phyloP scores from a whole-genome alignment of 2,329 filamentous ascomycete species.

The Sclerotinia subarctica region DNA sequence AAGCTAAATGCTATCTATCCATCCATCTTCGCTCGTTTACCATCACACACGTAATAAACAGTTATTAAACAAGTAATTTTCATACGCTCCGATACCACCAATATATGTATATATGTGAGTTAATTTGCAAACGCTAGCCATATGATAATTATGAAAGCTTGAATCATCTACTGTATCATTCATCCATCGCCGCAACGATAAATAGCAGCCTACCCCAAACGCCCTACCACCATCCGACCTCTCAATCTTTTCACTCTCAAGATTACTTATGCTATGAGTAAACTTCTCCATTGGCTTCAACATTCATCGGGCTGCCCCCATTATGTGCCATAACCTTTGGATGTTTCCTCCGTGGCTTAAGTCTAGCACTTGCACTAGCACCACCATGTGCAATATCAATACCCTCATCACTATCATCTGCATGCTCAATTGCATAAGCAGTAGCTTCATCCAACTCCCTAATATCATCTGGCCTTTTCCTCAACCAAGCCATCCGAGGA shows the following conservation, averaged over 20 bases:
- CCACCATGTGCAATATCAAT: slow-evolving; percentile 36
- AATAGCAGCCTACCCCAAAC: slow-evolving; percentile 8
- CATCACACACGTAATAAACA: slow-evolving; percentile 7
- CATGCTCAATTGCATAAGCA: slow-evolving; percentile 51
- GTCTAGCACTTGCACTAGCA: slow-evolving; percentile 11
- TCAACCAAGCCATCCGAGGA: slow-evolving; percentile 94
- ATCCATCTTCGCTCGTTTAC: background rate
- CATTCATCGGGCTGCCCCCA: slow-evolving; percentile 38
- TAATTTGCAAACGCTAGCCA: slow-evolving; percentile 7
- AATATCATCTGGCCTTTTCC: slow-evolving; percentile 76
- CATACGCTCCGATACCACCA: background rate
- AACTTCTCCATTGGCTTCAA: slow-evolving; percentile 34
- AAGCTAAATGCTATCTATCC: too few relatives aligned
- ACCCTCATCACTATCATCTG: slow-evolving; percentile 55
- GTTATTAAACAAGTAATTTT: background rate
- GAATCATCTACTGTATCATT: slow-evolving; percentile 14
- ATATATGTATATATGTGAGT: slow-evolving; percentile 13
- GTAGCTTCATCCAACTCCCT: slow-evolving; percentile 80
- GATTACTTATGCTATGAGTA: slow-evolving; percentile 23
- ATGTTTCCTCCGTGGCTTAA: slow-evolving; percentile 12
- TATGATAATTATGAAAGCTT: slow-evolving; percentile 13
- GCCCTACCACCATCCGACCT: background rate
- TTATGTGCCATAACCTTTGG: slow-evolving; percentile 18
- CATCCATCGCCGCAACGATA: slow-evolving; percentile 15
- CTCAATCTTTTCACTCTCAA: background rate